Conservation (phyloP, 2,329 filamentous ascomycete species). For the Cladorrhinum sp. region DNA sequence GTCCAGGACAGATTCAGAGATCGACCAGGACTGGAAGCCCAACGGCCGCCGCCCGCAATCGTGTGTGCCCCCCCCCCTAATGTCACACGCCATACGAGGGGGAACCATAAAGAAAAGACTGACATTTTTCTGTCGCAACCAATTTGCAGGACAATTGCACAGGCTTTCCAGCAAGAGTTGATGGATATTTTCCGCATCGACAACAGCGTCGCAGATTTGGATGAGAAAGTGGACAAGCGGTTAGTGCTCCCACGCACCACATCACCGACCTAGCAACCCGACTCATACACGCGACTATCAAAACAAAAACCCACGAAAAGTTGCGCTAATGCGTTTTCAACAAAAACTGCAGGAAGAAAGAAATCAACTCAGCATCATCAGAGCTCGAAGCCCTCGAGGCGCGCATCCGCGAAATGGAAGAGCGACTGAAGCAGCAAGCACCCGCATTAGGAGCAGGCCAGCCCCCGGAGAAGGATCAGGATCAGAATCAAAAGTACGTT, state of each 20-base stretch:
- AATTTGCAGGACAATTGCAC: constrained; percentile 70
- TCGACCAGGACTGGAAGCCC: constrained; percentile 77
- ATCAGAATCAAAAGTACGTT: constrained; percentile 35
- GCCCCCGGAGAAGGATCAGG: constrained; percentile 31
- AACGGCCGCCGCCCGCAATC: constrained; percentile 76
- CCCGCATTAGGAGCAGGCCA: constrained; percentile 19
- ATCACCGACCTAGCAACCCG: constrained; percentile 12
- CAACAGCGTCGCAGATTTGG: constrained; percentile 48
- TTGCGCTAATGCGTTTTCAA: neutral
- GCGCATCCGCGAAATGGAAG: constrained; percentile 79
- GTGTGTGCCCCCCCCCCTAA: constrained; percentile 57
- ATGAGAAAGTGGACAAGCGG: constrained; percentile 73
- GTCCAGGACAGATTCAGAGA: constrained; percentile 60
- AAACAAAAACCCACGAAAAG: neutral
- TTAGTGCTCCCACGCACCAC: constrained; percentile 43
- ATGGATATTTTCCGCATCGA: constrained; percentile 89
- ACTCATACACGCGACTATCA: too few relatives aligned
- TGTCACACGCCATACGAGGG: constrained; percentile 52
- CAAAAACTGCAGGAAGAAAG: constrained; percentile 67
- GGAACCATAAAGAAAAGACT: constrained; percentile 5
- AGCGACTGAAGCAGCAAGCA: constrained; percentile 58
- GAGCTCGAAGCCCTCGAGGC: constrained; percentile 86
- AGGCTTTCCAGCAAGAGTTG: constrained; percentile 80
- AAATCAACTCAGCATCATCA: constrained; percentile 67
- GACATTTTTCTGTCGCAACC: constrained; percentile 14